These are phyloP conservation scores for Acanthamoeba healyi DNA, from an alignment of 208 protist genomes.

Conservation along the genomic window DNA sequence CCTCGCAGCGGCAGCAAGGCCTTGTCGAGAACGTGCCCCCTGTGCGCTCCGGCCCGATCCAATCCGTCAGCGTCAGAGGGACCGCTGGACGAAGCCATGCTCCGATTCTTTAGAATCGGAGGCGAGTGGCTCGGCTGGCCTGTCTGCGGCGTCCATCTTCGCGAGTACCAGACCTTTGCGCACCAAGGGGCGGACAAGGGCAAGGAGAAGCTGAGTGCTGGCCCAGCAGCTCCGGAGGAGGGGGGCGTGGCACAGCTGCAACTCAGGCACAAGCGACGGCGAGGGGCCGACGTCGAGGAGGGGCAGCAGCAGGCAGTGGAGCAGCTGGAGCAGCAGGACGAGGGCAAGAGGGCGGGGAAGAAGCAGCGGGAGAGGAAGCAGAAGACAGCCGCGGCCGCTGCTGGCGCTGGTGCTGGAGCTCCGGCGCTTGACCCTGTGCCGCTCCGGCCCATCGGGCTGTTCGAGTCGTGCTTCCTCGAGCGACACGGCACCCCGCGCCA, in stretches of 20 bases:
- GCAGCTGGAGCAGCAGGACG: neutral
- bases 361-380: neutral
- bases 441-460: constrained; percentile 77
- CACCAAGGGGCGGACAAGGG: neutral
- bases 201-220: too few species aligned
- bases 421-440: neutral
- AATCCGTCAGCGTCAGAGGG: neutral
- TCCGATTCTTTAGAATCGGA: neutral
- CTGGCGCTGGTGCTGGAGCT: neutral
- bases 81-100: neutral
- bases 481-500: constrained; percentile 85
- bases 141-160: neutral
- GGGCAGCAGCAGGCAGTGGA: neutral
- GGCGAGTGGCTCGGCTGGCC: constrained; percentile 34
- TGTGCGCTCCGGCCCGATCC: neutral
- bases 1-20: neutral
- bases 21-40: neutral
- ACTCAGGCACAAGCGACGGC: neutral
- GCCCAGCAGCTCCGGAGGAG: neutral
- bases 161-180: too few species aligned
- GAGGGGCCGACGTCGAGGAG: neutral
- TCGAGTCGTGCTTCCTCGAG: constrained; percentile 77
- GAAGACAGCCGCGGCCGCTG: neutral
- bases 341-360: neutral
- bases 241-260: neutral